Evolutionary conservation across 768 basidiomycete genomes (phyloP).

Genomic region (Leucosporidium scottii): DNA sequence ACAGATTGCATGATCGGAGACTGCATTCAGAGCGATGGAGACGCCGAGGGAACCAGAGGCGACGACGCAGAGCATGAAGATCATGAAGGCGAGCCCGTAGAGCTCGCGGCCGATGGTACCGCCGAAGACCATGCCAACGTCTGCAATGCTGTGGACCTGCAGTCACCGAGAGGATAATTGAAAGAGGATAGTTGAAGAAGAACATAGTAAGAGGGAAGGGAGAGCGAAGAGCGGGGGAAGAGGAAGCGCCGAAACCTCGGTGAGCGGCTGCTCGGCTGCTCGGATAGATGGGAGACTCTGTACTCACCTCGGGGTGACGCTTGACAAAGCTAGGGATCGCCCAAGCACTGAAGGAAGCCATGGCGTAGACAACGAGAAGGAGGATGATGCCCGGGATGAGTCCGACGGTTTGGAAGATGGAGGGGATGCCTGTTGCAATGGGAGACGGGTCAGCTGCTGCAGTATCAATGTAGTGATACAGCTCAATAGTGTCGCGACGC

Average conservation of each 20-base stretch:
- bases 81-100: background rate
- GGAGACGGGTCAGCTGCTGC: no score
- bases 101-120: background rate
- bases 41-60: background rate
- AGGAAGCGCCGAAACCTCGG: no score
- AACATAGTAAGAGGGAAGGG: no score
- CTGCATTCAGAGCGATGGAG: background rate
- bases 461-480: no score
- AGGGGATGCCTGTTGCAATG: background rate
- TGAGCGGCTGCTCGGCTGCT: no score
- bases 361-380: background rate
- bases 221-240: no score
- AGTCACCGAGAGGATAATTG: no score
- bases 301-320: background rate
- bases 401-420: background rate
- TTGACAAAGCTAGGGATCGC: conserved; percentile 21
- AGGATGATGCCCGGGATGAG: conserved; percentile 4
- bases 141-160: background rate
- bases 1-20: background rate
- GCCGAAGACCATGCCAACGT: background rate
- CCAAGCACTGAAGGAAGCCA: conserved; percentile 2
- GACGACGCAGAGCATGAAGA: background rate
- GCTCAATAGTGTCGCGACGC: no score
- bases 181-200: no score
- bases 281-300: no score